A percentile compares a stretch with the other conserved stretches of the same genome.
These are phyloP conservation scores for Phytopythium chamaehyphon DNA, from an alignment of 352 stramenopile genomes.

Conservation along the genomic window DNA sequence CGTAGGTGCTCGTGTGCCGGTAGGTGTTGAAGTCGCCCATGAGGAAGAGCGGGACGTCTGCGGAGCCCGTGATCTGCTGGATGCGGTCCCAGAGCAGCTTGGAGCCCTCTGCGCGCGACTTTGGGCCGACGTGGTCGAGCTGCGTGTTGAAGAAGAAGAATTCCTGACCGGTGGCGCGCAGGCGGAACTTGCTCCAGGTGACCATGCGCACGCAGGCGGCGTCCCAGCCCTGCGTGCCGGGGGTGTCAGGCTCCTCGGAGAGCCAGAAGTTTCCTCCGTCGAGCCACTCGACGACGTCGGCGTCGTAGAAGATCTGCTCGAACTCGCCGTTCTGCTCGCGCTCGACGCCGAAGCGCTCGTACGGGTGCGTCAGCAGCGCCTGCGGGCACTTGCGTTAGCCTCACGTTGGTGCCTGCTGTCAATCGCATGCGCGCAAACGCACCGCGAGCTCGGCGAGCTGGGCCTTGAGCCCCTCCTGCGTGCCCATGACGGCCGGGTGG, in stretches of 20 bases:
- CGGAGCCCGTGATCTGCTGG: constrained; percentile 38
- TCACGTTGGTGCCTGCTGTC: background rate
- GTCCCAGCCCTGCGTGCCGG: constrained; percentile 57
- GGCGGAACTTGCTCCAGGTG: constrained; percentile 68
- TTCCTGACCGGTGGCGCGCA: constrained; percentile 54
- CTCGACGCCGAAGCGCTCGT: constrained; percentile 71
- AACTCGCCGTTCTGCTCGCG: constrained; percentile 70
- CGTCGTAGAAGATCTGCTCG: constrained; percentile 82
- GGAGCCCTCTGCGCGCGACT: constrained; percentile 49
- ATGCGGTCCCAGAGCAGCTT: constrained; percentile 65
- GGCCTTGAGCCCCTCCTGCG: constrained; percentile 65
- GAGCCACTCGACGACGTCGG: constrained; percentile 43
- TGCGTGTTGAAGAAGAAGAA: constrained; percentile 81
- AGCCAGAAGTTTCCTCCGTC: constrained; percentile 73
- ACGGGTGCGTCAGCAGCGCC: constrained; percentile 45
- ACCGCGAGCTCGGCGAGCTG: constrained; percentile 63
- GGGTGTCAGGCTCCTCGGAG: constrained; percentile 57
- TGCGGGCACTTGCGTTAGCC: constrained; percentile 7
- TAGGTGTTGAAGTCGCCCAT: constrained; percentile 88
- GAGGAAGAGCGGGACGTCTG: constrained; percentile 59
- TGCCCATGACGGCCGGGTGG: constrained; percentile 66
- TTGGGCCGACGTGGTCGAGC: constrained; percentile 56
- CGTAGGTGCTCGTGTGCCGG: constrained; percentile 74
- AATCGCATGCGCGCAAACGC: background rate
- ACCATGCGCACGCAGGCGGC: constrained; percentile 65